Evolutionary conservation across 352 stramenopile species (phyloP).

Genomic region (Pythium rhizo-oryzae): DNA sequence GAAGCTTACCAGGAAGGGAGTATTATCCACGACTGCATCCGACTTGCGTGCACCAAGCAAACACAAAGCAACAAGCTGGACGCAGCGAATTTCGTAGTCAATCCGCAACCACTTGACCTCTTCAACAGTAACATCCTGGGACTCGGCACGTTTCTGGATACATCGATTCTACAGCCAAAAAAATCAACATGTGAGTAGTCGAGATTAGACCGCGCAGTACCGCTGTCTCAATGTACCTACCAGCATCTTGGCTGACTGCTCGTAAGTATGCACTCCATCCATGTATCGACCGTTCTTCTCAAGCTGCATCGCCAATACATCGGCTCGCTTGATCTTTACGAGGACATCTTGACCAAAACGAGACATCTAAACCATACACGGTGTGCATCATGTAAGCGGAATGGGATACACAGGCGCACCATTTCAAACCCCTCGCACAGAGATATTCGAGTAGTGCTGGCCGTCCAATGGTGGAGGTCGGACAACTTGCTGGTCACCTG

Average conservation of each 20-base stretch:
- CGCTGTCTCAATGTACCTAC: conserved; percentile 28
- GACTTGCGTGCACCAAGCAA: conserved; percentile 58
- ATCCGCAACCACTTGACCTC: conserved; percentile 69
- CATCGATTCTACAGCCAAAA: conserved; percentile 43
- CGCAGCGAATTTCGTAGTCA: conserved; percentile 78
- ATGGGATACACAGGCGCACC: not conserved
- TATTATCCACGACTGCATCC: conserved; percentile 49
- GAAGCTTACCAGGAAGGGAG: conserved; percentile 54
- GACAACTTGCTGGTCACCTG: conserved; percentile 64
- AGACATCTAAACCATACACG: conserved; percentile 38
- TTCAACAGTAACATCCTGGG: conserved; percentile 47
- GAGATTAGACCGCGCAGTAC: not conserved
- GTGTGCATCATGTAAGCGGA: not conserved
- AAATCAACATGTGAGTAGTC: not conserved
- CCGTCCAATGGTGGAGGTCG: conserved; percentile 54
- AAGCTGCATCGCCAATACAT: conserved; percentile 61
- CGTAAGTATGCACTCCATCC: conserved; percentile 73
- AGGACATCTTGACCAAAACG: conserved; percentile 62
- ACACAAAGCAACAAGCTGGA: conserved; percentile 73
- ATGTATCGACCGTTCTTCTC: conserved; percentile 62
- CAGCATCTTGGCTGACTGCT: conserved; percentile 74
- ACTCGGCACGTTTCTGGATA: conserved; percentile 64
- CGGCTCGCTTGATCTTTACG: conserved; percentile 61
- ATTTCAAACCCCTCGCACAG: conserved; percentile 25
- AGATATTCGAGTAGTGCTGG: conserved; percentile 66